Evolutionary conservation across 805 yeast genomes (phyloP).

Genomic region (Spencermartinsiella europaea): DNA sequence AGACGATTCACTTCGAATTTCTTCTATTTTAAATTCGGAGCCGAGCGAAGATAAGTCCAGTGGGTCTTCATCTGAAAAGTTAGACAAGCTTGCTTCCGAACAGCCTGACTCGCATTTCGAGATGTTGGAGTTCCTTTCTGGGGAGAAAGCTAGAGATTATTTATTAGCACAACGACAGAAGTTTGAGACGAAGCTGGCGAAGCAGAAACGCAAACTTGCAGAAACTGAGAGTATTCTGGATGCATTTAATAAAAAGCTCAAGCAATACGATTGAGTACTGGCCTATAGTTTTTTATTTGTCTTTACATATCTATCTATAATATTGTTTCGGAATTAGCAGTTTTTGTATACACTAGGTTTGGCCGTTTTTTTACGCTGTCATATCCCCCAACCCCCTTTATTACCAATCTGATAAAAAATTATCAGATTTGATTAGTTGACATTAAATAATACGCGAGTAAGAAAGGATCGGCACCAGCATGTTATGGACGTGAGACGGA

Average conservation of each 20-base stretch:
- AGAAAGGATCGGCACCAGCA: too few species aligned
- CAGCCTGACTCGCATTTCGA: conserved; percentile 5
- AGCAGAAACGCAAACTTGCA: conserved; percentile 23
- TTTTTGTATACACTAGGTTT: too few species aligned
- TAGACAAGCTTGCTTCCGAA: neutral
- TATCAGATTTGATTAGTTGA: too few species aligned
- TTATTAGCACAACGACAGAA: conserved; percentile 30
- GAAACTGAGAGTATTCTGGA: conserved; percentile 26
- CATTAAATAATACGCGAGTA: too few species aligned
- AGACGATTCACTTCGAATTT: conserved; percentile 11
- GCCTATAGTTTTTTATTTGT: neutral
- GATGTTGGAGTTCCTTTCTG: conserved; percentile 25
- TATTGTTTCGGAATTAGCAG: too few species aligned
- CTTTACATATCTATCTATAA: too few species aligned
- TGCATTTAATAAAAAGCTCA: conserved; percentile 28
- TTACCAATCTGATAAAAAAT: too few species aligned
- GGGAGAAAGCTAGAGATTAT: conserved; percentile 30
- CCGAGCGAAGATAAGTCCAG: conserved; percentile 2
- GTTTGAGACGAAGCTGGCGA: conserved; percentile 30
- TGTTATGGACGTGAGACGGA: too few species aligned
- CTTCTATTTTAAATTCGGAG: conserved; percentile 15
- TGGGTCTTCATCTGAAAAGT: neutral
- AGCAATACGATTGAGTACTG: conserved; percentile 9
- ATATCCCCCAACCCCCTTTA: too few species aligned
- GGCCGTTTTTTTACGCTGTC: too few species aligned